Evolutionary conservation across 257 asterid genomes (phyloP).

Genomic region (Fraxinus cuspidata): DNA sequence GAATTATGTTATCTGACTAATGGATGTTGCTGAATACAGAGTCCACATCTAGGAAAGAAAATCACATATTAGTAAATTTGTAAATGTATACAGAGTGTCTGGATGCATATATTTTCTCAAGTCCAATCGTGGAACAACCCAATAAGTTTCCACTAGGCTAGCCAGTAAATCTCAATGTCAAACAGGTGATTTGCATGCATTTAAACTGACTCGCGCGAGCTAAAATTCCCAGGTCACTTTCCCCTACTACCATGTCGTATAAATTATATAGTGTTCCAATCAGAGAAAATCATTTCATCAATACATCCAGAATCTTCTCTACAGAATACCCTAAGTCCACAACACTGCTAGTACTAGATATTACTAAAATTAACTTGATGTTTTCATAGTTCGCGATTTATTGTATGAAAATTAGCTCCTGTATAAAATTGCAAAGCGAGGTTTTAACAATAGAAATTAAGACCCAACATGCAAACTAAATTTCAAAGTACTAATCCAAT

Average conservation of each 20-base stretch:
- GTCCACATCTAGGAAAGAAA: not conserved
- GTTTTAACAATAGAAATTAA: not conserved
- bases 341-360: not conserved
- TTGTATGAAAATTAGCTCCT: not conserved
- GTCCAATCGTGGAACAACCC: slow-evolving; percentile 1
- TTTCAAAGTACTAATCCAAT: not conserved
- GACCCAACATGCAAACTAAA: not conserved
- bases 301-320: not conserved
- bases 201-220: too few relatives aligned
- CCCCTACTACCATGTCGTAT: not conserved
- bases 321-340: not conserved
- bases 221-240: not conserved
- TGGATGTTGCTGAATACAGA: not conserved
- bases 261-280: not conserved
- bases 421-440: not conserved
- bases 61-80: not conserved
- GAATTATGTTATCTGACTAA: not conserved
- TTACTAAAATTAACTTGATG: not conserved
- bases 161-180: not conserved
- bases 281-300: not conserved
- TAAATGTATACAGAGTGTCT: not conserved
- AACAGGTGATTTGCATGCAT: not conserved
- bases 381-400: not conserved
- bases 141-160: not conserved
- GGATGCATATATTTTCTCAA: not conserved